Conservation (phyloP, 1,284 basidiomycete species). For the Takashimella koratensis region DNA sequence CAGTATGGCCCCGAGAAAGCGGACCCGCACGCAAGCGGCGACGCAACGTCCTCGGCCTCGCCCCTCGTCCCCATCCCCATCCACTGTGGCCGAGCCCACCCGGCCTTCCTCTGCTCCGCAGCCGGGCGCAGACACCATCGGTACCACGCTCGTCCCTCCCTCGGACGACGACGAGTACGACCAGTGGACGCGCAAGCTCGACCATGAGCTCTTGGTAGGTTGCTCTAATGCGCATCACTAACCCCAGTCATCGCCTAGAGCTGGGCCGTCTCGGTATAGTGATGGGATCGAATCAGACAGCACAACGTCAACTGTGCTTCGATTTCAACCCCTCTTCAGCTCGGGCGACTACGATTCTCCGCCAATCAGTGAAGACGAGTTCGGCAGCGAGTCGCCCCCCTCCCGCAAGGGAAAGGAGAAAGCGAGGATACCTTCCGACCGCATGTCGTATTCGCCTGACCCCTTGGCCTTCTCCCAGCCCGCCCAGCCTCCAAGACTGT, state of each 20-base stretch:
- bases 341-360: background rate
- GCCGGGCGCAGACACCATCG: no score
- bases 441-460: background rate
- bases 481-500: background rate
- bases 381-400: background rate
- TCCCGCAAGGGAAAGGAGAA: background rate
- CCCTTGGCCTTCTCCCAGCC: background rate
- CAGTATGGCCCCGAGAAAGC: no score
- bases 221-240: background rate
- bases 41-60: no score
- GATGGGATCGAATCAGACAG: background rate
- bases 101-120: no score
- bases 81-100: no score
- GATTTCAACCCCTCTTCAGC: background rate
- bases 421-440: background rate
- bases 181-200: slow-evolving; percentile 18
- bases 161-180: slow-evolving; percentile 44
- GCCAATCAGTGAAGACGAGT: background rate
- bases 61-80: no score
- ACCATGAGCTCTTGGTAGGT: background rate
- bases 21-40: no score
- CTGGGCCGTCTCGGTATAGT: background rate
- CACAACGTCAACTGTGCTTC: background rate
- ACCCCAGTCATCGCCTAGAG: background rate
- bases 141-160: slow-evolving; percentile 28